Evolutionary conservation across 495 filamentous ascomycete genomes (phyloP).

Genomic region (Aspergillus incahuasiensis): DNA sequence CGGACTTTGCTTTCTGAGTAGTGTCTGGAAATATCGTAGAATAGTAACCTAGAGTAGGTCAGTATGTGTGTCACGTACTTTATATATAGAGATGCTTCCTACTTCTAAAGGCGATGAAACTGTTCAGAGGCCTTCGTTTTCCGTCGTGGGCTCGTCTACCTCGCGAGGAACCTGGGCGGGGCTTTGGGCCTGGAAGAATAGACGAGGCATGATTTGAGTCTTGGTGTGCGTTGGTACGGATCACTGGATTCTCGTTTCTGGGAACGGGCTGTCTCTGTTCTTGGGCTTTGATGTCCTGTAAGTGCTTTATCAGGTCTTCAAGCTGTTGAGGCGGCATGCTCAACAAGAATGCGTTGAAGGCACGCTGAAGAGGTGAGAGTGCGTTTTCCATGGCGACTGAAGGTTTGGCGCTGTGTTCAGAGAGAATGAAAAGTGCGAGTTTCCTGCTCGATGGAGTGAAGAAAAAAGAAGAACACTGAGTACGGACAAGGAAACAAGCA

Average conservation of each 20-base stretch:
- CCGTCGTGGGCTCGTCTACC: slow-evolving; percentile 5
- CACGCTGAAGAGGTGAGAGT: slow-evolving; percentile 13
- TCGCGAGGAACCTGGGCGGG: slow-evolving; percentile 4
- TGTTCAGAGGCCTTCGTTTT: slow-evolving; percentile 37
- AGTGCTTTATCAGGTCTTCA: slow-evolving; percentile 12
- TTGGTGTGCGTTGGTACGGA: not conserved
- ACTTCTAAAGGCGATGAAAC: slow-evolving; percentile 48
- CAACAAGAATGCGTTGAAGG: slow-evolving; percentile 19
- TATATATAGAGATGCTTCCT: slow-evolving; percentile 15
- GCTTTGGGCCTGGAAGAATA: not conserved
- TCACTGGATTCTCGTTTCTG: not conserved
- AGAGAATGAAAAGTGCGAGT: too few relatives aligned
- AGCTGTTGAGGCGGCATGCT: slow-evolving; percentile 15
- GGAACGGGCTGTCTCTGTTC: not conserved
- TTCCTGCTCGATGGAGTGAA: too few relatives aligned
- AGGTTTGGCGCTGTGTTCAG: too few relatives aligned
- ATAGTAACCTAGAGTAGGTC: slow-evolving; percentile 34
- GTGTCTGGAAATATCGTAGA: slow-evolving; percentile 31
- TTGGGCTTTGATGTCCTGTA: slow-evolving; percentile 1
- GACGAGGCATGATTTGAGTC: not conserved
- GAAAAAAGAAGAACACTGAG: too few relatives aligned
- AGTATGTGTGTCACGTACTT: slow-evolving; percentile 5
- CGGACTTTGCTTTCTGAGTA: slow-evolving; percentile 43
- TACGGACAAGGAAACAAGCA: too few relatives aligned
- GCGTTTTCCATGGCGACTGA: slow-evolving; percentile 1